Base-by-base conservation (phyloP, 1,284 basidiomycete genomes). In the Moesziomyces parantarcticus region DNA sequence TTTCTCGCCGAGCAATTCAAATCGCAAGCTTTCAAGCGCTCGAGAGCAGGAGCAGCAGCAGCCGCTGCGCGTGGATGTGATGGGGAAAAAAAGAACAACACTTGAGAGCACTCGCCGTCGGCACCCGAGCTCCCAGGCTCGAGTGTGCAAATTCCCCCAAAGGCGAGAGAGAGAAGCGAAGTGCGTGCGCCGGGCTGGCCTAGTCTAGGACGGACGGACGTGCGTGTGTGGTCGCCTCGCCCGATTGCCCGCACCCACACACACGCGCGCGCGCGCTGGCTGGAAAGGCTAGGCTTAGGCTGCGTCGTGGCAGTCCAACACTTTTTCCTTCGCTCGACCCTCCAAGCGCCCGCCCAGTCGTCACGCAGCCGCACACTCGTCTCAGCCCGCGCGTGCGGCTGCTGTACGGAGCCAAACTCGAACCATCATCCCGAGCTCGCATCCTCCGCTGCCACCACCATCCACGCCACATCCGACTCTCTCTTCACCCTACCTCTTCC, bases 221-320 rank as follows among this genome's bases (percentile, higher is more conserved):
- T 32, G 29, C 13, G 29, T 29, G 29, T 32, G 29, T 32, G 29
- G 7, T 32, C 29, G 5, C 18, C 16, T 20, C 29, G 4, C 47
- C 21, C 29, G n/a, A 10, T 34, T 16, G n/a, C 23, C 22, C 20
- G 22, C 20, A n/a, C n/a, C n/a, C n/a, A n/a, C n/a, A n/a, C n/a
- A n/a, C n/a, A 21, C 22, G 42, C 42, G 23, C 45, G 26, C 18
- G 22, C 26, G 45, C 22, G 25, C 22, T 46, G 45, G 45, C 45
- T 46, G 44, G n/a, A n/a, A n/a, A n/a, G n/a, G n/a, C n/a, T n/a
- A n/a, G n/a, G 23, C 21, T 22, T 42, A 34, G 29, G 45, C 42
- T 40, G 56, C 40, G 34, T 46, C 23, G 41, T 50, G 45, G 20
- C 52, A 67, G 58, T 59, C 65, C 65, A 67, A 67, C 65, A 67